Conservation (phyloP, 2,329 filamentous ascomycete species). For the Penicillium brevicompactum region DNA sequence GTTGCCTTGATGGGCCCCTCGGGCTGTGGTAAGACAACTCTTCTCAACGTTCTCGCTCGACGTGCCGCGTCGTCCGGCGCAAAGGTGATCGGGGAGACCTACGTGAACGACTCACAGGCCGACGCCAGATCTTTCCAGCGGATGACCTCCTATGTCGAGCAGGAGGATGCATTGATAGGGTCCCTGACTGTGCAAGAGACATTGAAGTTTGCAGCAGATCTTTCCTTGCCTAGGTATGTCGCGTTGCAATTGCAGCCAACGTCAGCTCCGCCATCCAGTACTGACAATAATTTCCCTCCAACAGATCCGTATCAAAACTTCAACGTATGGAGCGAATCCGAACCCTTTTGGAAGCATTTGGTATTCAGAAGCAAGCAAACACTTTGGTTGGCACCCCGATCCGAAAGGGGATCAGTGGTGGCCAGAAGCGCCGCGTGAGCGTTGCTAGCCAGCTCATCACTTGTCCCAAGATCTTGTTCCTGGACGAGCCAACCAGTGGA, state of each 20-base stretch:
- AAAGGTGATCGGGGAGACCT: slow-evolving; percentile 55
- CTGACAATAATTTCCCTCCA: slow-evolving; percentile 7
- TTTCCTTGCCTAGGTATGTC: slow-evolving; percentile 59
- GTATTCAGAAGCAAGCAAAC: slow-evolving; percentile 68
- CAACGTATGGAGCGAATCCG: slow-evolving; percentile 67
- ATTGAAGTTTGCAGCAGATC: slow-evolving; percentile 72
- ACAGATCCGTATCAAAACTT: slow-evolving; percentile 53
- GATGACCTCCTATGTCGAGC: slow-evolving; percentile 78
- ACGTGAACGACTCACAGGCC: slow-evolving; percentile 64
- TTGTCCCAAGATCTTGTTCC: slow-evolving; percentile 75
- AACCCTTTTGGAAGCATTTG: slow-evolving; percentile 70
- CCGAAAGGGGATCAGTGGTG: slow-evolving; percentile 79
- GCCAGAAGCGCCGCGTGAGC: slow-evolving; percentile 79
- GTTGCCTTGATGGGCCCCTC: slow-evolving; percentile 80
- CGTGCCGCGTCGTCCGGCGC: slow-evolving; percentile 58
- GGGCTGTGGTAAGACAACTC: slow-evolving; percentile 76
- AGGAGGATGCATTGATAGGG: slow-evolving; percentile 82
- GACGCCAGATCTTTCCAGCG: slow-evolving; percentile 61
- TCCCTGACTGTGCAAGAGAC: slow-evolving; percentile 80
- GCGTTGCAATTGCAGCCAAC: not conserved
- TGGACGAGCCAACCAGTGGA: slow-evolving; percentile 83
- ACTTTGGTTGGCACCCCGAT: slow-evolving; percentile 80
- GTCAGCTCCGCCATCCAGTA: not conserved
- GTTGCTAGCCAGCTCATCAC: slow-evolving; percentile 82
- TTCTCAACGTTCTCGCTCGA: slow-evolving; percentile 77